A percentile compares a stretch with the other conserved stretches of the same genome.
Evolutionary conservation across 1,284 basidiomycete species (phyloP).

Genomic region (Boletus mariae): DNA sequence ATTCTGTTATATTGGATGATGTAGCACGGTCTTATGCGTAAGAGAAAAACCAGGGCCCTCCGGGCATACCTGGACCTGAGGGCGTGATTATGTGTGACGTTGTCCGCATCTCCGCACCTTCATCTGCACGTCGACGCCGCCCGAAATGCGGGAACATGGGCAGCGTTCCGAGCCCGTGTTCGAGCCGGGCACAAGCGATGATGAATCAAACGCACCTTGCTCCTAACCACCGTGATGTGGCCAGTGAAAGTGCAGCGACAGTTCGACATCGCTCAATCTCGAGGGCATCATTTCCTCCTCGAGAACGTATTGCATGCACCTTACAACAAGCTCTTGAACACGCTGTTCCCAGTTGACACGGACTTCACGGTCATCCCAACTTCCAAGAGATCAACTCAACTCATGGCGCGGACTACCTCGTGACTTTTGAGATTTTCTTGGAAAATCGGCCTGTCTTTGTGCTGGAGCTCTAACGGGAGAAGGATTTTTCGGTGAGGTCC

Average conservation of each 20-base stretch:
- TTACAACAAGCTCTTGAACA: neutral
- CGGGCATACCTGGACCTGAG: too few relatives aligned
- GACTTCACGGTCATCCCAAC: neutral
- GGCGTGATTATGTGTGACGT: too few relatives aligned
- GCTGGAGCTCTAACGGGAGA: neutral
- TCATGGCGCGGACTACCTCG: neutral
- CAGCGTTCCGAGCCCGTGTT: too few relatives aligned
- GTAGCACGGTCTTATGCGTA: too few relatives aligned
- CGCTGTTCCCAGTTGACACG: neutral
- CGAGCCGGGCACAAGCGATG: too few relatives aligned
- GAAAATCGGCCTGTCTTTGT: neutral
- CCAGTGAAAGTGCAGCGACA: neutral
- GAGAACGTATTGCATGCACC: neutral
- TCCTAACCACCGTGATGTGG: neutral
- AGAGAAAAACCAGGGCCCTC: too few relatives aligned
- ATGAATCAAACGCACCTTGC: too few relatives aligned
- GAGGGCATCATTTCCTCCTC: too few relatives aligned
- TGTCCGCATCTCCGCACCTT: too few relatives aligned
- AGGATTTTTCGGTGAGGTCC: neutral
- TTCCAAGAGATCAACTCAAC: neutral
- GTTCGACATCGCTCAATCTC: neutral
- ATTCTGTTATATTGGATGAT: too few relatives aligned
- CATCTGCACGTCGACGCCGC: too few relatives aligned
- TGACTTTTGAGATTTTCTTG: neutral
- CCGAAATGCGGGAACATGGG: too few relatives aligned